phyloP scores from a whole-genome alignment of 163 green algal species.

The Scenedesmus sp. region DNA sequence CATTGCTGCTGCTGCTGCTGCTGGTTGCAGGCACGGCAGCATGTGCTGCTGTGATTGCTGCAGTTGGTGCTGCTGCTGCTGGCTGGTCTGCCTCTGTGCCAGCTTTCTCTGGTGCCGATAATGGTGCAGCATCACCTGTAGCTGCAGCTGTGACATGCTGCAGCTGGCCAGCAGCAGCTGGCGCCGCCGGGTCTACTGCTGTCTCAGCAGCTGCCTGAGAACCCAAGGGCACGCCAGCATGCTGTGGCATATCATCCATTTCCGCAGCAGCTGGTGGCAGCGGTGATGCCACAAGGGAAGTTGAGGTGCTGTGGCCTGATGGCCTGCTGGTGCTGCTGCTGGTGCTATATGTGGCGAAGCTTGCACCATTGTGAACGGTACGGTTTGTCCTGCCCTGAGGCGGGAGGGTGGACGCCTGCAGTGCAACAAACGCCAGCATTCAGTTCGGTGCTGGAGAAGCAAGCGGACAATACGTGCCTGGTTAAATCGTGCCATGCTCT shows the following conservation, averaged over 20 bases:
- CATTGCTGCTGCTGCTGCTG: slow-evolving; percentile 21
- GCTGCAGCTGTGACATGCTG: background rate
- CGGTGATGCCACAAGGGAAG: background rate
- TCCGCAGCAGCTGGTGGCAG: background rate
- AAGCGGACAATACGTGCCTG: background rate
- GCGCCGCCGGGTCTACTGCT: background rate
- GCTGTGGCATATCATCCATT: background rate
- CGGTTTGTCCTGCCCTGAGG: background rate
- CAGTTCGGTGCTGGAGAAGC: background rate
- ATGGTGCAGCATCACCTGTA: background rate
- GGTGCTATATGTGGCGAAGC: background rate
- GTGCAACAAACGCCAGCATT: background rate
- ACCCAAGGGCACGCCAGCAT: background rate
- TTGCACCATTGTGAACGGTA: background rate
- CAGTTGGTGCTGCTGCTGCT: slow-evolving; percentile 8
- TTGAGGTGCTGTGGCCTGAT: background rate
- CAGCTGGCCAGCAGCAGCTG: background rate
- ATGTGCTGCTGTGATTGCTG: background rate
- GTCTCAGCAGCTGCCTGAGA: background rate
- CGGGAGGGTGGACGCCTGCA: background rate
- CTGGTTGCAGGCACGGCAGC: background rate
- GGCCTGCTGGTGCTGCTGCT: background rate
- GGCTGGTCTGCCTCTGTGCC: background rate
- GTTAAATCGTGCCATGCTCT: background rate
- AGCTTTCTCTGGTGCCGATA: background rate